A percentile compares a stretch with the other conserved stretches of the same genome.
phyloP scores from a whole-genome alignment of 305 asterid species.

The Solanum hybrid region DNA sequence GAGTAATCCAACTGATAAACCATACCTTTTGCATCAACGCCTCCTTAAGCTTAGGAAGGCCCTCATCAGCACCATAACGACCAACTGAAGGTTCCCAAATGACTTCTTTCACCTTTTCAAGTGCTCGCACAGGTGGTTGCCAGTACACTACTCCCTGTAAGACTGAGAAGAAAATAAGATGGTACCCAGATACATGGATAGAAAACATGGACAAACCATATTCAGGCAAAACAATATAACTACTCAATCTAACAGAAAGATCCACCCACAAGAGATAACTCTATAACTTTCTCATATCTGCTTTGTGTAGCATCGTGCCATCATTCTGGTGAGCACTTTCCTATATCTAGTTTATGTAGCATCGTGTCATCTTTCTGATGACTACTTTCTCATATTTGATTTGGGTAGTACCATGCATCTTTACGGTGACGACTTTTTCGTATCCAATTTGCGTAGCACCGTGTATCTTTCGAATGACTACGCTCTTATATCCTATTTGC shows the following conservation, averaged over 20 bases:
- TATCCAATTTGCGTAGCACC: no score
- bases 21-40: conserved; percentile 64
- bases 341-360: no score
- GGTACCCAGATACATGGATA: not conserved
- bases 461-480: no score
- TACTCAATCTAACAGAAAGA: not conserved
- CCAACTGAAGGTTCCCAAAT: conserved; percentile 83
- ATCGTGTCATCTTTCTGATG: no score
- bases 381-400: no score
- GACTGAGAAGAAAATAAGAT: not conserved
- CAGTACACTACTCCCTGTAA: conserved; percentile 89
- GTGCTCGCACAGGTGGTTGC: conserved; percentile 83
- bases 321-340: no score
- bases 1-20: not conserved
- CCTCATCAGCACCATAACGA: conserved; percentile 88
- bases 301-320: no score
- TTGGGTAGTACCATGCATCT: no score
- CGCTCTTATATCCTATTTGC: no score
- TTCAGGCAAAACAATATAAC: not conserved
- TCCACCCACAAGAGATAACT: not conserved
- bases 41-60: conserved; percentile 89
- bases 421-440: no score
- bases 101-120: conserved; percentile 59
- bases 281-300: no score
- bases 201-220: not conserved